Evolutionary conservation across 805 yeast genomes (phyloP), one percentile per base, ranked within the genome.

Genomic region (Isabelozyma rhagii): DNA sequence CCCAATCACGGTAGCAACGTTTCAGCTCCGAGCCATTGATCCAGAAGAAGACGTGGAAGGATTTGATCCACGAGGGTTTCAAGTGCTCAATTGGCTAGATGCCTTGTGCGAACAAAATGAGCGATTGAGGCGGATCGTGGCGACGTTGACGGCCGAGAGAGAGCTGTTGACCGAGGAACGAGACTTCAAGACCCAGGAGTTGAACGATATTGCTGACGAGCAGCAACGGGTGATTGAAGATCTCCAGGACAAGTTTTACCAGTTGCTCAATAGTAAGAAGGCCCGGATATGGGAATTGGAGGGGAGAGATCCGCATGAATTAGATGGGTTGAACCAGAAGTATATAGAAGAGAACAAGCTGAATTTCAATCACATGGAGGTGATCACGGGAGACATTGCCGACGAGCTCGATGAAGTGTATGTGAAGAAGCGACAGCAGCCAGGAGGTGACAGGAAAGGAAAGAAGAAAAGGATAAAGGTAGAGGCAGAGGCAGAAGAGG

Each of bases 191-290:
- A 28, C 43, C 25, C 15, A 41, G 9, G 51, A 47, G 44, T 39
- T 45, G 18, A 11, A 39, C 8, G 21, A 44, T 18, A 17, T 44
- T 10, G 39, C 39, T 7, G n/a, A 7, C 4, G 59, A 63, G 13
- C 59, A 58, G 43, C 49, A 53, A 15, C 39, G 39, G 39, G 58
- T 65, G 5, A 50, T 63, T 9, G 51, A 58, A 8, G 68, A 66
- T 49, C 43, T 66, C 13, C 64, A 66, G 47, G 46, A 44, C 9
- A 63, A 64, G 50, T 67, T 67, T 45, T 60, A 61, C 34, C 58
- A 55, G 41, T 51, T 67, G 10, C 56, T 69, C 21, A 62, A 64
- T 51, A 47, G 64, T 10, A 69, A 69, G 49, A 69, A 69, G 49
- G 61, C 58, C 40, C 61, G 52, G 49, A 69, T 68, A 14, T 55